These are phyloP conservation scores for Penicillium subrubescens DNA, from an alignment of 495 filamentous ascomycete species.

Conservation along the genomic window DNA sequence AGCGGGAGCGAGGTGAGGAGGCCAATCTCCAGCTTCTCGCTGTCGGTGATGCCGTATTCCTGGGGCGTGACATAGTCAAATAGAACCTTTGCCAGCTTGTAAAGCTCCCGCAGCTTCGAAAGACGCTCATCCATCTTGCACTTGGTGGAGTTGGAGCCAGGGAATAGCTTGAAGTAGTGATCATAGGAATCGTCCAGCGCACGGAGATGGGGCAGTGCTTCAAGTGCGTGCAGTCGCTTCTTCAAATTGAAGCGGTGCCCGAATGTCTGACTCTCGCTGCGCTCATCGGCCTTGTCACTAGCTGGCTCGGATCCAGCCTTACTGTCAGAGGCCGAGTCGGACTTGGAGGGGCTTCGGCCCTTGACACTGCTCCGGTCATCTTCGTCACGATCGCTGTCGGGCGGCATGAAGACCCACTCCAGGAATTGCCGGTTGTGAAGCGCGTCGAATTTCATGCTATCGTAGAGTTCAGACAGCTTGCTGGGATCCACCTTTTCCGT, in stretches of 20 bases:
- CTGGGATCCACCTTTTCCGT: slow-evolving; percentile 96
- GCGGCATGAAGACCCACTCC: slow-evolving; percentile 96
- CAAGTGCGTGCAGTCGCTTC: slow-evolving; percentile 43
- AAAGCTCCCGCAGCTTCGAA: slow-evolving; percentile 86
- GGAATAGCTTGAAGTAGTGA: slow-evolving; percentile 87
- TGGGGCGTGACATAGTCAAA: slow-evolving; percentile 99
- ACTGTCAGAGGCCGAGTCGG: slow-evolving; percentile 34
- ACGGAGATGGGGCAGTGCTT: slow-evolving; percentile 47
- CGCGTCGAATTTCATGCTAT: slow-evolving; percentile 99
- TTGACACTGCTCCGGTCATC: slow-evolving; percentile 53
- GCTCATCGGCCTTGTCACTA: slow-evolving; percentile 38
- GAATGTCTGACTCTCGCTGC: slow-evolving; percentile 40
- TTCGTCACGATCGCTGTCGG: slow-evolving; percentile 64
- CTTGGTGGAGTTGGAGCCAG: slow-evolving; percentile 73
- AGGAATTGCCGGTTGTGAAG: slow-evolving; percentile 94
- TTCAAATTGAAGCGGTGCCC: slow-evolving; percentile 53
- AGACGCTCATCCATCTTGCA: slow-evolving; percentile 83
- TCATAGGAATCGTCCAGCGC: slow-evolving; percentile 52
- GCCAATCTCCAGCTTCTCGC: slow-evolving; percentile 96
- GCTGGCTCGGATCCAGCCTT: slow-evolving; percentile 25
- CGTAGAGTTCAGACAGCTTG: slow-evolving; percentile 96
- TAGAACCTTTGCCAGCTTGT: slow-evolving; percentile 87
- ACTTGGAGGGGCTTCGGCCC: slow-evolving; percentile 28
- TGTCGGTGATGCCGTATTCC: slow-evolving; percentile 92
- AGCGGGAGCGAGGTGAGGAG: slow-evolving; percentile 90